These are phyloP conservation scores for Hymenoscyphus infarciens DNA, from an alignment of 2,329 filamentous ascomycete genomes.

Conservation along the genomic window DNA sequence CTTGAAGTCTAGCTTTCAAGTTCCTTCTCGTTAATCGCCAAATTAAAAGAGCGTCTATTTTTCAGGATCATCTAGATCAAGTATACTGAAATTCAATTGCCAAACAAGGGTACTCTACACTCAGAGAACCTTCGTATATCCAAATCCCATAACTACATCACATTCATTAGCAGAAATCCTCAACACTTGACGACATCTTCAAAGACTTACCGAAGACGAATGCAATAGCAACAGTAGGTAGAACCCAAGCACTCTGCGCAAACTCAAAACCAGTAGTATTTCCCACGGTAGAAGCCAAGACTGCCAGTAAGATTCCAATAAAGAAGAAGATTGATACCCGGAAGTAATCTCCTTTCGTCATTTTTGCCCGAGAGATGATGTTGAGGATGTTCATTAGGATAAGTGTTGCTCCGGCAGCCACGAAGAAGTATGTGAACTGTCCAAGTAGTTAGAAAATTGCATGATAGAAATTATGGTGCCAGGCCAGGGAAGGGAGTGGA, in stretches of 20 bases:
- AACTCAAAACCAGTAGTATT: slow-evolving; percentile 5
- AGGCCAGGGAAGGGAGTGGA: background rate
- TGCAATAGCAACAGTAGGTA: slow-evolving; percentile 10
- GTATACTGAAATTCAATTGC: no score
- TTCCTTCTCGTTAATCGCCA: no score
- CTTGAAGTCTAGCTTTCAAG: no score
- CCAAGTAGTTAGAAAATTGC: background rate
- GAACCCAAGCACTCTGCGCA: slow-evolving; percentile 10
- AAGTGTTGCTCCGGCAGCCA: slow-evolving; percentile 23
- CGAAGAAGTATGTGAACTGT: slow-evolving; percentile 29
- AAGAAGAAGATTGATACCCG: slow-evolving; percentile 5
- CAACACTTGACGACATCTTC: background rate
- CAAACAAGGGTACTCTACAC: no score
- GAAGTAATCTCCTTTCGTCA: slow-evolving; percentile 4
- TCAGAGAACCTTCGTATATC: slow-evolving; percentile 6
- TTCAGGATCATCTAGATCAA: background rate
- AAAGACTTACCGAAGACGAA: slow-evolving; percentile 8
- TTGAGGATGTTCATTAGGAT: slow-evolving; percentile 26
- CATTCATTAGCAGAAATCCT: background rate
- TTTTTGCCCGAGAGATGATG: slow-evolving; percentile 13
- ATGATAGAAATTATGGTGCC: background rate
- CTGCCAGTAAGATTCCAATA: slow-evolving; percentile 5
- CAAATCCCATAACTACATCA: slow-evolving; percentile 7
- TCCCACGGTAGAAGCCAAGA: background rate
- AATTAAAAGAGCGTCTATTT: no score